A percentile compares a stretch with the other conserved stretches of the same genome.
Evolutionary conservation across 2,329 filamentous ascomycete genomes (phyloP).

Genomic region (Alternaria consortialis): DNA sequence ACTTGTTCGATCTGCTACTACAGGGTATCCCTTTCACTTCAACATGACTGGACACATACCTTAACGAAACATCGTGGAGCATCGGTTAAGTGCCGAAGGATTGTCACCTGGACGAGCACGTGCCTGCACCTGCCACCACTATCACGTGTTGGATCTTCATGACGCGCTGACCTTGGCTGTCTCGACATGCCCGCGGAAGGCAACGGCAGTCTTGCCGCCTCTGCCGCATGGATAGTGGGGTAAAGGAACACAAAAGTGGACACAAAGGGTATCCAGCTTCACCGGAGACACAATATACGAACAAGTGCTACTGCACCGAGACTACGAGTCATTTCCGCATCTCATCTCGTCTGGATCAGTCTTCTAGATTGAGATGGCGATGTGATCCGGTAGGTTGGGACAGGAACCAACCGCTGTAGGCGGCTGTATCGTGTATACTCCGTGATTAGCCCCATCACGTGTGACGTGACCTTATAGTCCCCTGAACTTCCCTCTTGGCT

Average conservation of each 20-base stretch:
- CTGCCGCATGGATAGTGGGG: background rate
- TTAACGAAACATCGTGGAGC: background rate
- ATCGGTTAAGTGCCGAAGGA: constrained; percentile 6
- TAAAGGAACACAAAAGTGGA: background rate
- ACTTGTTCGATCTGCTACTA: background rate
- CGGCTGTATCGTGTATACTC: constrained; percentile 16
- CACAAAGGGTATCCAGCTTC: background rate
- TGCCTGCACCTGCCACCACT: background rate
- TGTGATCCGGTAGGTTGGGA: constrained; percentile 21
- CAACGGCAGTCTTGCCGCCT: background rate
- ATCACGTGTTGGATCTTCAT: constrained; percentile 2
- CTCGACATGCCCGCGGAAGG: constrained; percentile 5
- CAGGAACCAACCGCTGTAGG: constrained; percentile 26
- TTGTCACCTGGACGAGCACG: constrained; percentile 1
- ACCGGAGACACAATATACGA: background rate
- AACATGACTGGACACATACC: background rate
- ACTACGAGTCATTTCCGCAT: constrained; percentile 18
- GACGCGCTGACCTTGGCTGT: background rate
- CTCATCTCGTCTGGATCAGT: constrained; percentile 16
- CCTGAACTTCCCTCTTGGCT: constrained; percentile 20
- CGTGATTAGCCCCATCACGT: constrained; percentile 24
- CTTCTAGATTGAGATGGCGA: constrained; percentile 23
- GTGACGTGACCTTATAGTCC: constrained; percentile 29
- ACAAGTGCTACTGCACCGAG: constrained; percentile 4
- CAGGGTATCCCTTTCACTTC: background rate